Conservation (phyloP, 768 basidiomycete species). For the Gyrodon lividus region DNA sequence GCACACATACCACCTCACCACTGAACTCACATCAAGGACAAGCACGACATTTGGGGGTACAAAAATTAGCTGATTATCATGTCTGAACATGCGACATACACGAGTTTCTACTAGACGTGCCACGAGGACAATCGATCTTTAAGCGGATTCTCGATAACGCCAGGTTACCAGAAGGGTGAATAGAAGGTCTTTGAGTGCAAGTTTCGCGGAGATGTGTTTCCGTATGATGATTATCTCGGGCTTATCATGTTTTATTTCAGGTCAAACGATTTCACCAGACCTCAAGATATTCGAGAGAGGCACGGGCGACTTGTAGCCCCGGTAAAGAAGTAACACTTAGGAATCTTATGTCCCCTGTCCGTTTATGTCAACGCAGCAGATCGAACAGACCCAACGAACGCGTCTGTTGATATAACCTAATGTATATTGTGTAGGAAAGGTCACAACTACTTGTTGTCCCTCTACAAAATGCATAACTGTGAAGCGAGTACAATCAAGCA, state of each 20-base stretch:
- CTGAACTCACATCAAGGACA: slow-evolving; percentile 1
- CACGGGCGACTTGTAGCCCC: no score
- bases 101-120: slow-evolving; percentile 10
- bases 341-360: neutral
- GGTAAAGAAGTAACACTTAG: neutral
- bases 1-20: neutral
- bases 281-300: neutral
- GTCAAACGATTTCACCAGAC: neutral
- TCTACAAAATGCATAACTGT: no score
- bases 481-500: slow-evolving; percentile 22
- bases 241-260: neutral
- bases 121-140: slow-evolving; percentile 21
- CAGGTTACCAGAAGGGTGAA: neutral
- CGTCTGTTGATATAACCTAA: neutral
- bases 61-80: slow-evolving; percentile 18
- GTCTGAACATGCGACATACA: slow-evolving; percentile 25
- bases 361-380: neutral
- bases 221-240: neutral
- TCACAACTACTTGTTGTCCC: neutral
- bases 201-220: neutral
- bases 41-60: slow-evolving; percentile 3
- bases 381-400: neutral
- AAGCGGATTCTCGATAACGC: neutral
- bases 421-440: neutral
- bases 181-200: neutral